Conservation (phyloP, 345 rosid species). For the Rhodamnia rubescens region DNA sequence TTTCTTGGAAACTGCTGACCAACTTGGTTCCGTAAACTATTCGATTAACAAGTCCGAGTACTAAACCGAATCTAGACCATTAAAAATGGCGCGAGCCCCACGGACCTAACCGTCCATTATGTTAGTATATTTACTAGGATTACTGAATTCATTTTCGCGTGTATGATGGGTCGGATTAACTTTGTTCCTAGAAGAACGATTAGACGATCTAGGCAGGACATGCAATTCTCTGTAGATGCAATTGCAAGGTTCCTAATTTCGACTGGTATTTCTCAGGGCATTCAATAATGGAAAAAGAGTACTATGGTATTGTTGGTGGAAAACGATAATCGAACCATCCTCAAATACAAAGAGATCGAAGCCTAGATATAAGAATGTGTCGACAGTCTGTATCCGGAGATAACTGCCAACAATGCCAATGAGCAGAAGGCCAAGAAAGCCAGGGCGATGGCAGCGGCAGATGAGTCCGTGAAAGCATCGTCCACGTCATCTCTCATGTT, state of each 20-base stretch:
- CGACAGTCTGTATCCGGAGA: conserved; percentile 18
- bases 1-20: not conserved
- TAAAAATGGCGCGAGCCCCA: not conserved
- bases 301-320: not conserved
- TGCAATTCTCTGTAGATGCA: not conserved
- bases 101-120: not conserved
- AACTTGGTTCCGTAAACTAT: not conserved
- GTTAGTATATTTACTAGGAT: not conserved
- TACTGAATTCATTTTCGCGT: not conserved
- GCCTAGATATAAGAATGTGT: conserved; percentile 8
- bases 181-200: not conserved
- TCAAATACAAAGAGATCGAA: not conserved
- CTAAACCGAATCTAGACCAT: not conserved
- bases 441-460: conserved; percentile 21
- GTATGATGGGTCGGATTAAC: not conserved
- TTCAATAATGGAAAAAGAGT: too few species aligned
- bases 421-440: conserved; percentile 19
- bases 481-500: conserved; percentile 14
- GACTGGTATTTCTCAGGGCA: not conserved
- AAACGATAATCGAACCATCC: not conserved
- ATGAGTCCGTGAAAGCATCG: conserved; percentile 23
- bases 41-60: not conserved
- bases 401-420: conserved; percentile 9
- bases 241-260: not conserved
- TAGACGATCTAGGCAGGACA: not conserved